These are phyloP conservation scores for Debaryomyces subglobosus DNA, from an alignment of 1,139 yeast genomes.

Conservation along the genomic window DNA sequence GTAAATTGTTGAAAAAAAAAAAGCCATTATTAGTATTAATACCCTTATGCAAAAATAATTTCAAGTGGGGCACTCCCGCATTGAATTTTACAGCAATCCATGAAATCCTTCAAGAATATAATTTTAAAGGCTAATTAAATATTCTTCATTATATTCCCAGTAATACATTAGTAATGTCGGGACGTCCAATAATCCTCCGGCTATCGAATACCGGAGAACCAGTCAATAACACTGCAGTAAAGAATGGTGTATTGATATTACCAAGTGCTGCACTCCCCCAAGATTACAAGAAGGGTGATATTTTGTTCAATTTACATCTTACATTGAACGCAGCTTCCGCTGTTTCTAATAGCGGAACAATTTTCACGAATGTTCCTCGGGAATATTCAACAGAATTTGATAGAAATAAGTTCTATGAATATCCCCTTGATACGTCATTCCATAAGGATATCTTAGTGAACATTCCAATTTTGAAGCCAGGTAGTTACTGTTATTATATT, in stretches of 20 bases:
- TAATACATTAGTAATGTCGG: constrained; percentile 5
- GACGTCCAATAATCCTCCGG: constrained; percentile 46
- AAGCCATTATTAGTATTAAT: background rate
- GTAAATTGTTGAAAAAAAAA: no score
- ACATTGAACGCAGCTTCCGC: constrained; percentile 75
- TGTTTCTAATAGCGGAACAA: constrained; percentile 67
- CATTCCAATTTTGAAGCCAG: constrained; percentile 70
- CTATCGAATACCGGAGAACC: constrained; percentile 62
- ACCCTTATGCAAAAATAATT: background rate
- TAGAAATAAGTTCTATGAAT: constrained; percentile 55
- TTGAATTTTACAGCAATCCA: constrained; percentile 6
- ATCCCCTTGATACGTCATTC: constrained; percentile 52
- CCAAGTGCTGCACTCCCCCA: constrained; percentile 59
- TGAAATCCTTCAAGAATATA: background rate
- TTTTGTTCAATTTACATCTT: constrained; percentile 59
- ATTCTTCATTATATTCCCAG: background rate
- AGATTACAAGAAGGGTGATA: constrained; percentile 41
- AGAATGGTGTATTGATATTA: constrained; percentile 64
- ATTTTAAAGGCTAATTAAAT: background rate
- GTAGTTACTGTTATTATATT: constrained; percentile 73
- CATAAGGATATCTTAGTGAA: constrained; percentile 63
- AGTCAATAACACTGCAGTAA: constrained; percentile 43
- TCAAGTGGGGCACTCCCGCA: constrained; percentile 3
- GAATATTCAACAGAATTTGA: constrained; percentile 46
- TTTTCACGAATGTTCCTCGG: constrained; percentile 78